Percentiles rank a stretch among this genome's conserved stretches.
Conservation (phyloP, 805 yeast genomes). For the Candida quercuum region DNA sequence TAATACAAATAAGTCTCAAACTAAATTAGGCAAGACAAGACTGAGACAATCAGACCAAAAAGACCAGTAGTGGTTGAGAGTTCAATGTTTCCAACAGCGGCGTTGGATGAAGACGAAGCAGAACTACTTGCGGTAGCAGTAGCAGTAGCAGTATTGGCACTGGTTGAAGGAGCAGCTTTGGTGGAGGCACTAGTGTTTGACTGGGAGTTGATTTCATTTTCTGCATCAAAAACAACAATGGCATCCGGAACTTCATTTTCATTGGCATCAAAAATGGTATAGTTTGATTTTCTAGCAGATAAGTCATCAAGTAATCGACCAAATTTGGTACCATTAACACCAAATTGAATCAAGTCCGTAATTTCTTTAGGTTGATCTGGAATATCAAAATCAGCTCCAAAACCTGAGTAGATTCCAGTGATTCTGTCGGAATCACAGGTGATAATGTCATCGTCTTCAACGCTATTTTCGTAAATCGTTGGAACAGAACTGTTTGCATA, state of each 20-base stretch:
- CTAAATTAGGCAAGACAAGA: slow-evolving; percentile 37
- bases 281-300: slow-evolving; percentile 31
- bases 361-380: slow-evolving; percentile 44
- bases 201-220: slow-evolving; percentile 32
- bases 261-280: slow-evolving; percentile 31
- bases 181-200: slow-evolving; percentile 14
- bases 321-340: slow-evolving; percentile 38
- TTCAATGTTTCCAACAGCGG: slow-evolving; percentile 6
- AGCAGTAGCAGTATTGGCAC: slow-evolving; percentile 1
- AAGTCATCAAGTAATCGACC: slow-evolving; percentile 40
- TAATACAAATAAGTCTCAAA: neutral
- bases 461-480: slow-evolving; percentile 30
- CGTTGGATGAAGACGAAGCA: slow-evolving; percentile 12
- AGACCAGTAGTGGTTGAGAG: slow-evolving; percentile 13
- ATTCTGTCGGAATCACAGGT: slow-evolving; percentile 38
- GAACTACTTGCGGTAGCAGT: slow-evolving; percentile 16
- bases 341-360: slow-evolving; percentile 38
- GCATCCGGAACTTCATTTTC: slow-evolving; percentile 30
- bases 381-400: slow-evolving; percentile 43
- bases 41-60: slow-evolving; percentile 27
- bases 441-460: slow-evolving; percentile 25
- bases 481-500: slow-evolving; percentile 33
- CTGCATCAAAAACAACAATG: slow-evolving; percentile 31
- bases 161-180: slow-evolving; percentile 10
- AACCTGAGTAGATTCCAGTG: slow-evolving; percentile 30